Conservation (phyloP, 345 rosid genomes). For the Luvunga scandens region DNA sequence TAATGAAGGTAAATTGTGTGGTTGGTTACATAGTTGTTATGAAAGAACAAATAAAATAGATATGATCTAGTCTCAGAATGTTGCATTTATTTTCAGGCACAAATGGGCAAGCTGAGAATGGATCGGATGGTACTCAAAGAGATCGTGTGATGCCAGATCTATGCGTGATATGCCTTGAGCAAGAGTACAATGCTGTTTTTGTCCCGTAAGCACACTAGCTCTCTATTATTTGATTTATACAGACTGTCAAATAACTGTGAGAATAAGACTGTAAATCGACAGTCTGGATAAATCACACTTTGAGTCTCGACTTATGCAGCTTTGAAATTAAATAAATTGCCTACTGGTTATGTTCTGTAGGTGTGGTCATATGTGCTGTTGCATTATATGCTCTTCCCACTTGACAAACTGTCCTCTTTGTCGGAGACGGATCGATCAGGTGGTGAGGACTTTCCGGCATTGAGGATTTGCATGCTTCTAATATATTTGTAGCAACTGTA, state of each 20-base stretch:
- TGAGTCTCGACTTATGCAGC: background rate
- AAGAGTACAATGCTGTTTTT: slow-evolving; percentile 85
- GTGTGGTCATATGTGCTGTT: slow-evolving; percentile 99
- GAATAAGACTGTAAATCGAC: background rate
- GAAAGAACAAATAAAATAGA: slow-evolving; percentile 4
- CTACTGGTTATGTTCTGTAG: slow-evolving; percentile 35
- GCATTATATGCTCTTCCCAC: slow-evolving; percentile 67
- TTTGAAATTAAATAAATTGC: background rate
- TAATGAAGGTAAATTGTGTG: slow-evolving; percentile 49
- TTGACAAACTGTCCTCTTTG: slow-evolving; percentile 84
- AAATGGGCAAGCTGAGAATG: slow-evolving; percentile 46
- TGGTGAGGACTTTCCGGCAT: slow-evolving; percentile 83
- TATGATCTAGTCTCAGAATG: background rate
- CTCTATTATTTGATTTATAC: slow-evolving; percentile 10
- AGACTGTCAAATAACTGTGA: background rate
- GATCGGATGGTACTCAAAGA: slow-evolving; percentile 44
- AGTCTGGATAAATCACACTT: background rate
- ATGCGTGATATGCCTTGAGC: slow-evolving; percentile 96
- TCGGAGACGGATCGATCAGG: slow-evolving; percentile 76
- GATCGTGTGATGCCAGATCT: slow-evolving; percentile 72
- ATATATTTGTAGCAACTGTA: background rate
- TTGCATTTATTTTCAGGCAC: slow-evolving; percentile 37
- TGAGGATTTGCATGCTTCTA: slow-evolving; percentile 23
- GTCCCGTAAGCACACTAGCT: slow-evolving; percentile 56
- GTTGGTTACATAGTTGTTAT: background rate